Percentiles rank a stretch among this genome's conserved stretches.
phyloP scores from a whole-genome alignment of 352 stramenopile genomes.

The Aphanomyces stellatus region DNA sequence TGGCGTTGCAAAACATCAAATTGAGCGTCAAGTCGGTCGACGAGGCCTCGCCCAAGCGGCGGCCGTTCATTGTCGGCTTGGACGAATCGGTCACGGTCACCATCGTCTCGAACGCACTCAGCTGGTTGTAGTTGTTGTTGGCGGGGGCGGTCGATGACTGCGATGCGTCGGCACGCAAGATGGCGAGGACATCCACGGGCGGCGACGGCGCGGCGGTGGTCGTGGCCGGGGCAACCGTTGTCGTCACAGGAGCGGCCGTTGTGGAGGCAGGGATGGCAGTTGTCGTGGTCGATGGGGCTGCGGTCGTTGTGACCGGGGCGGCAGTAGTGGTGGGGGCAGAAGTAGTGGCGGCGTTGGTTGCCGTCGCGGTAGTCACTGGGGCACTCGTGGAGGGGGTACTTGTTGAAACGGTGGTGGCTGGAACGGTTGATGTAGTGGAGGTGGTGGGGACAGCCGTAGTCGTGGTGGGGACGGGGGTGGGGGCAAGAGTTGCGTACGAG shows the following conservation, averaged over 20 bases:
- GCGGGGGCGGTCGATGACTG: not conserved
- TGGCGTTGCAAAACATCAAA: conserved; percentile 2
- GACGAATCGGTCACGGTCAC: not conserved
- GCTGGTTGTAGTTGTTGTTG: not conserved
- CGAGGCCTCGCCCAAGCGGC: not conserved
- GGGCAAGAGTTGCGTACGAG: not conserved
- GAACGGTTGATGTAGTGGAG: not conserved
- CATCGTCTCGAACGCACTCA: not conserved
- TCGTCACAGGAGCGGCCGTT: not conserved
- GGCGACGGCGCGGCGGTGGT: not conserved
- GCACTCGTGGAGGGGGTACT: not conserved
- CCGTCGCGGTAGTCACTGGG: not conserved
- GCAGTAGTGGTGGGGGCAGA: not conserved
- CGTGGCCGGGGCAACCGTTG: not conserved
- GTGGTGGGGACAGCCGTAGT: too few relatives aligned
- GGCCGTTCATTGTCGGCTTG: not conserved
- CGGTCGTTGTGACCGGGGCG: not conserved
- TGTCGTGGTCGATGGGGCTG: not conserved
- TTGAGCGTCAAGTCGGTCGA: not conserved
- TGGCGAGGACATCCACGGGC: not conserved
- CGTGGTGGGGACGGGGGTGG: not conserved
- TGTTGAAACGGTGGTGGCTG: not conserved
- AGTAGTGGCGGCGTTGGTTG: not conserved
- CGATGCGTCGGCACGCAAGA: not conserved
- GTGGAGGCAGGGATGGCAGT: not conserved